Evolutionary conservation across 2,329 filamentous ascomycete genomes (phyloP), one percentile per base, ranked within the genome.

Genomic region (Stromatinia cepivora): DNA sequence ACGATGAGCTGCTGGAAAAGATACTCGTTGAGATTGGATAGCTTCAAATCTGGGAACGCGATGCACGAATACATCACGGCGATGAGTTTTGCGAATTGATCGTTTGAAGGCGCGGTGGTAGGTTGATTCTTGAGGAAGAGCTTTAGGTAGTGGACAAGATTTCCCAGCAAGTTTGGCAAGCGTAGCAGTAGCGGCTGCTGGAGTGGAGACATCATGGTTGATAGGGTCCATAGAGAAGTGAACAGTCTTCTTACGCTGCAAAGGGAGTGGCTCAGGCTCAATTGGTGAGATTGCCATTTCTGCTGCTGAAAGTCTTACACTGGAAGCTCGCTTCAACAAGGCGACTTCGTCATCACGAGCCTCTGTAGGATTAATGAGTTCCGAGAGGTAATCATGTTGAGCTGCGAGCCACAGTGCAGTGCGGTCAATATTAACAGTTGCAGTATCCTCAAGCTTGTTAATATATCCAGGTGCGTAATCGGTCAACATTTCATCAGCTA

Each of bases 71-170:
- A 90, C 88, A 79, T 98, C 95, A 25, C 84, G 82, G 66, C 84
- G 83, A 69, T 87, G 88, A 20, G 87, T 88, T 45, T 87, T 87
- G 70, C 91, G 85, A 58, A 89, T 82, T 73, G 92, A 86, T 77
- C 90, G 88, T 74, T 93, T 89, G 79, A 97, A 97, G 13, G 93
- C 93, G 71, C 92, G 90, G 81, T 93, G 94, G 80, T 97, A 97
- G 7, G 94, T 91, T 4, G 90, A 90, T 76, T 95, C 92, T 77
- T 86, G 83, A 69, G 83, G 84, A 80, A 84, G 81, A 68, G 85
- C 75, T 63, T 73, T 73, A 13, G 86, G 86, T 25, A 88, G 80
- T 48, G 80, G 80, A 74, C 83, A 83, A 34, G 85, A 84, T 54
- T 22, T 34, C 17, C 28, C 50, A 13, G 66, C 66, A 13, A 68